phyloP scores from a whole-genome alignment of 1,284 basidiomycete genomes.

The Puccinia novopanici region DNA sequence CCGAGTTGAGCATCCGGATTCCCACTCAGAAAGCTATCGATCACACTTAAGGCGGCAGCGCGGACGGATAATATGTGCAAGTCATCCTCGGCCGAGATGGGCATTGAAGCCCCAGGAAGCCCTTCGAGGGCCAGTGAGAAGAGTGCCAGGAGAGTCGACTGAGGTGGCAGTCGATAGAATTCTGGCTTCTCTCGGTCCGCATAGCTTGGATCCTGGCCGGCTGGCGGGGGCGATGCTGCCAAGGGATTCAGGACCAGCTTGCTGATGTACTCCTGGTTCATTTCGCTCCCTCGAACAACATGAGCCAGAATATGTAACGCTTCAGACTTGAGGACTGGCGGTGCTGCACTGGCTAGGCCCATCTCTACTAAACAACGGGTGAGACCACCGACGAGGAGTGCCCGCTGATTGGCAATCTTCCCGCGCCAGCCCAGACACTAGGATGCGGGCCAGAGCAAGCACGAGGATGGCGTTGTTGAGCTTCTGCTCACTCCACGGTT shows the following conservation, averaged over 20 bases:
- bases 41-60: constrained; percentile 51
- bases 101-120: constrained; percentile 57
- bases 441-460: constrained; percentile 70
- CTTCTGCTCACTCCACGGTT: constrained; percentile 95
- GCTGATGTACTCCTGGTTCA: constrained; percentile 64
- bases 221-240: constrained; percentile 12
- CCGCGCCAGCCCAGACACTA: constrained; percentile 62
- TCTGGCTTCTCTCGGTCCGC: constrained; percentile 52
- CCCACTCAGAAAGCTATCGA: constrained; percentile 58
- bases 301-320: constrained; percentile 77
- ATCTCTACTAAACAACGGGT: constrained; percentile 83
- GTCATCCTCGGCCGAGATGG: constrained; percentile 54
- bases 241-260: constrained; percentile 60
- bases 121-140: constrained; percentile 58
- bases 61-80: constrained; percentile 49
- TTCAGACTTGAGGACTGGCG: constrained; percentile 79
- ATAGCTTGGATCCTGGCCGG: constrained; percentile 1
- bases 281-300: constrained; percentile 61
- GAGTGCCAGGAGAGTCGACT: constrained; percentile 61
- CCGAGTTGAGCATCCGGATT: constrained; percentile 60
- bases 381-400: constrained; percentile 66
- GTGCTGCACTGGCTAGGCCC: constrained; percentile 86
- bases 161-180: constrained; percentile 59
- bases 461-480: constrained; percentile 74
- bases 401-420: constrained; percentile 59